Base-by-base conservation (phyloP, 805 yeast genomes). In the Spathaspora hagerdaliae region DNA sequence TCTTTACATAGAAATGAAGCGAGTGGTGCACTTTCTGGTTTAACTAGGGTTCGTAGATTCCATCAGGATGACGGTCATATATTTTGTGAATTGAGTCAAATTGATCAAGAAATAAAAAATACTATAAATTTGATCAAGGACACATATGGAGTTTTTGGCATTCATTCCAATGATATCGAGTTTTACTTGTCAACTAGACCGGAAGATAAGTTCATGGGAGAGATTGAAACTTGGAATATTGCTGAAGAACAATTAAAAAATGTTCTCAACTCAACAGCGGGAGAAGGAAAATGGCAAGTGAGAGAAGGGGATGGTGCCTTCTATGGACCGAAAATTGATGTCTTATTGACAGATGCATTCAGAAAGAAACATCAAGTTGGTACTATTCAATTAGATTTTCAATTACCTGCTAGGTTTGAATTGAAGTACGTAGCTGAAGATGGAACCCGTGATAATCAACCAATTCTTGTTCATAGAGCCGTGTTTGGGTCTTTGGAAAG, bases 11-110 rank as follows among this genome's bases (percentile, higher is more conserved):
- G 99, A 58, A 94, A 94, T 59, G 99, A 94, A 65, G 84, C 96
- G 27, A 84, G 95, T 46, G 99, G 99, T 2, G 95, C 98, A 1
- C 74, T 94, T 15, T 78, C 92, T 6, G 99, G 99, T 0, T 71
- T 94, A 33, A 94, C 98, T 0, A 74, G 99, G 46, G 97, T 94
- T 3, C 78, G 99, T 47, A 74, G 96, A 51, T 94, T 94, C 67
- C 99, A 94, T 64, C 99, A 94, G 67, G 99, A 94, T 64, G 99
- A 94, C 63, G 98, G 97, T 7, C 99, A 94, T 57, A 91, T 94
- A 27, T 94, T 94, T 63, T 94, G 99, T 60, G 79, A 84, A 1
- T 73, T 77, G 32, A 81, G 77, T 6, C 99, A 94, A 65, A 83
- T 94, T 40, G 78, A 76, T 41, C 55, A 62, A 29, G 99, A 94